Base-by-base conservation (phyloP, 1,284 basidiomycete genomes). In the Sporisorium scitamineum region DNA sequence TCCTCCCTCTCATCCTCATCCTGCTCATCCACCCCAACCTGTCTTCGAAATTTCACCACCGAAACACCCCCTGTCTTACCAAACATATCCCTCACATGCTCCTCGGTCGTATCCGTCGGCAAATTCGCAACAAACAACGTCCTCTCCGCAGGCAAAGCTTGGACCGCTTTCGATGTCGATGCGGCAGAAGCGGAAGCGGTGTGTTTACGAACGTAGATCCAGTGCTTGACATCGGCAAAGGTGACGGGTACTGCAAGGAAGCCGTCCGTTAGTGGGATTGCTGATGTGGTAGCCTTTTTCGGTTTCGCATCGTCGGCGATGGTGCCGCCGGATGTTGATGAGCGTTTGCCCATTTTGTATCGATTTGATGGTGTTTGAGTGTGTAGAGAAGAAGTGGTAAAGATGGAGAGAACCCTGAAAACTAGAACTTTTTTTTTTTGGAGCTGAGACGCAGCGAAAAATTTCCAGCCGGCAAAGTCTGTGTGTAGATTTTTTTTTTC, bases 71-170 rank as follows among this genome's bases (percentile, higher is more conserved):
- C 84, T 2, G 78, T 80, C 24, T 73, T 76, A 4, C 61, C 54
- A 51, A 85, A 84, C 29, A 83, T 59, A 37, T 68, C 61, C 14
- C 79, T 59, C 24, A 85, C 47, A 48, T 74, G 70, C 13, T 51
- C 54, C 11, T 80, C 78, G 22, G 80, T 80, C 4, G 79, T 65
- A 64, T 85, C 83, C 27, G 58, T 42, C 11, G 83, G 83, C 45
- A 85, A 37, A 53, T 85, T 85, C 9, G 79, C 83, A 14, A 83
- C 37, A 41, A 85, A 85, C 22, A 85, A 59, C 26, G 84, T 85
- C 9, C 84, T 59, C 4, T 39, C 80, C 70, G 42, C 45, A 24
- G 52, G 80, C 75, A 60, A 20, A 4, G 51, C 54, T 11, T 55
- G n/a, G 14, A 39, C 63, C 7, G 32, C 26, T 2, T 51, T 39